Percentiles rank a stretch among this genome's conserved stretches.
Conservation (phyloP, 2,329 filamentous ascomycete species). For the Xylaria hypoxylon region DNA sequence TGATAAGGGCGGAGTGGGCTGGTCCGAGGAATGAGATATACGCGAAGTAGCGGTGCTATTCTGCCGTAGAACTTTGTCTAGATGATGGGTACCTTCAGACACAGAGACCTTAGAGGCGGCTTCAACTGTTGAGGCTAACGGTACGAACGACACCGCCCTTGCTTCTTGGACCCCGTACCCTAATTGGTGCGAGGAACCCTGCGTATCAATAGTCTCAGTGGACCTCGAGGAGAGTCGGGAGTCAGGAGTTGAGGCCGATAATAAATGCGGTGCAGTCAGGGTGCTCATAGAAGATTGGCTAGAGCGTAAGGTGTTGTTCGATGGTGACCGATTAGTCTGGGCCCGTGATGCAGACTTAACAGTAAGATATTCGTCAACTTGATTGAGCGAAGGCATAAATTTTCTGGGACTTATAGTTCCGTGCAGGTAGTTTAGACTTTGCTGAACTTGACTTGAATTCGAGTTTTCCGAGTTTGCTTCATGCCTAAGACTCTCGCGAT, state of each 20-base stretch:
- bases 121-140: conserved; percentile 48
- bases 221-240: conserved; percentile 56
- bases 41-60: conserved; percentile 40
- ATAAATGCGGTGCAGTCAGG: conserved; percentile 34
- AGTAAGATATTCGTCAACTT: conserved; percentile 57
- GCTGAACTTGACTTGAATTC: conserved; percentile 18
- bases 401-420: conserved; percentile 12
- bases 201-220: conserved; percentile 52
- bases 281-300: conserved; percentile 47
- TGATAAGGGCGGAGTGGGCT: conserved; percentile 63
- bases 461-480: conserved; percentile 36
- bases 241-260: conserved; percentile 39
- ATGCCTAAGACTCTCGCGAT: conserved; percentile 47
- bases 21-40: conserved; percentile 53
- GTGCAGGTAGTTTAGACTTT: conserved; percentile 23
- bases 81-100: conserved; percentile 33
- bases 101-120: conserved; percentile 41
- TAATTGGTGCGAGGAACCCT: conserved; percentile 48
- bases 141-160: conserved; percentile 54
- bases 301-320: conserved; percentile 43
- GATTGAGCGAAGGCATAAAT: conserved; percentile 53
- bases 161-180: conserved; percentile 55
- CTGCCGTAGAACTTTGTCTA: conserved; percentile 37
- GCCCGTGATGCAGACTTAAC: conserved; percentile 51
- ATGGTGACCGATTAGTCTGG: conserved; percentile 40